A percentile compares a stretch with the other conserved stretches of the same genome.
phyloP scores from a whole-genome alignment of 441 rosid species.

The Brassica hybrid region DNA sequence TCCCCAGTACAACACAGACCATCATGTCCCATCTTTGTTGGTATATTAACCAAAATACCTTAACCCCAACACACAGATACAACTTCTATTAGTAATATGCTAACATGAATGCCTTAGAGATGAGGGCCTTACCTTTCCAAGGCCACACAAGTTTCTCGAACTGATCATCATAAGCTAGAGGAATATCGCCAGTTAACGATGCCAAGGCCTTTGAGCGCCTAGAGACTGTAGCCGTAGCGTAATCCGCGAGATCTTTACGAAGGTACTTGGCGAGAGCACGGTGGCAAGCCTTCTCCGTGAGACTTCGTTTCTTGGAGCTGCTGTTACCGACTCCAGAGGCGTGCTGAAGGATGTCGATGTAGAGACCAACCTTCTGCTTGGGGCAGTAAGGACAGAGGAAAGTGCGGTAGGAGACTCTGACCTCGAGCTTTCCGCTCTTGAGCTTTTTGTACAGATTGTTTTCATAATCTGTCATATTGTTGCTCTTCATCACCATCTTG shows the following conservation, averaged over 20 bases:
- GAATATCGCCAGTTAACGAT: slow-evolving; percentile 24
- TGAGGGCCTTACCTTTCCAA: slow-evolving; percentile 62
- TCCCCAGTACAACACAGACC: slow-evolving; percentile 73
- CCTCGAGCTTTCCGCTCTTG: slow-evolving; percentile 63
- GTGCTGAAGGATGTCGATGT: slow-evolving; percentile 84
- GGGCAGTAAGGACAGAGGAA: slow-evolving; percentile 86
- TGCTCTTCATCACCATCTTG: slow-evolving; percentile 2
- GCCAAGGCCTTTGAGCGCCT: slow-evolving; percentile 34
- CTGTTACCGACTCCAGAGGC: slow-evolving; percentile 93
- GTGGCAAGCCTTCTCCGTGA: slow-evolving; percentile 78
- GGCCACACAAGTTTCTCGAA: slow-evolving; percentile 94
- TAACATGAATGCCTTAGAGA: slow-evolving; percentile 10
- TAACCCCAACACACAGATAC: slow-evolving; percentile 56
- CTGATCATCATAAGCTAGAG: slow-evolving; percentile 46
- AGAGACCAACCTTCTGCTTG: slow-evolving; percentile 65
- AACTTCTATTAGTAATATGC: slow-evolving; percentile 30
- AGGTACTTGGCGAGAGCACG: slow-evolving; percentile 77
- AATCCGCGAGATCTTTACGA: slow-evolving; percentile 58
- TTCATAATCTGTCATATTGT: slow-evolving; percentile 46
- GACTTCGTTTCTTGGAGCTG: slow-evolving; percentile 66
- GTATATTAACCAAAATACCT: slow-evolving; percentile 77
- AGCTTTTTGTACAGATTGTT: slow-evolving; percentile 63
- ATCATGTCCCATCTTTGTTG: slow-evolving; percentile 61
- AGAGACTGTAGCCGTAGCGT: slow-evolving; percentile 48
- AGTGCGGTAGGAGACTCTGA: slow-evolving; percentile 57